Base-by-base conservation (phyloP, 2,329 filamentous ascomycete genomes). In the Diplodia scrobiculata region DNA sequence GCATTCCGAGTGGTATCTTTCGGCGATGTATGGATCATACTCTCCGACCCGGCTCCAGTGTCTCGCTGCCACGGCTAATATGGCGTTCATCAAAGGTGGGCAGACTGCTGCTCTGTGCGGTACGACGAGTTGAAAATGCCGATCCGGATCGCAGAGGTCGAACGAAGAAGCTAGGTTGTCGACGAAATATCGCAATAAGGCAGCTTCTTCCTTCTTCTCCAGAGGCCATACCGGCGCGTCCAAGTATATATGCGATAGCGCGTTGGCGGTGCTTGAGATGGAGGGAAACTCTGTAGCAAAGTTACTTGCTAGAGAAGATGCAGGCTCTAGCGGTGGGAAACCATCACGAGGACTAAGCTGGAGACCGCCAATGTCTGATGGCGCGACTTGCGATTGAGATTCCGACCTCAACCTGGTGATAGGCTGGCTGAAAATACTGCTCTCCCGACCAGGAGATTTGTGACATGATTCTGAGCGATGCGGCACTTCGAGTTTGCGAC, bases 41-140 rank as follows among this genome's bases (percentile, higher is more conserved):
- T 73, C 69, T 1, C 73, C 72, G 5, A 76, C 79, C 3, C 77
- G 74, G 67, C 79, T 80, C 14, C 80, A 71, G 64, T 80, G 78
- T 34, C 78, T 77, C 21, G 79, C 78, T 38, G 78, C 79, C 27
- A 80, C 68, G 14, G 79, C 78, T 63, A 80, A 69, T 25, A 80
- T 78, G 25, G 79, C 78, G 48, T 80, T 79, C 72, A 79, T 78
- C 25, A 80, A 50, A 6, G 52, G 83, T 81, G 81, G 81, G 63
- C 80, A 85, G 1, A 75, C 79, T 13, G 79, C 79, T 3, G 85
- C 84, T 21, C 82, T 77, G 64, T 82, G 79, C 0, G 85, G 85
- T 0, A 87, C 84, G 5, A 83, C 76, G 0, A 80, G 77, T 65
- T 83, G 81, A 69, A 88, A 87, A 67, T 85, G 83, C 19, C 73